phyloP scores from a whole-genome alignment of 352 stramenopile genomes.

The Aphanomyces invadans region DNA sequence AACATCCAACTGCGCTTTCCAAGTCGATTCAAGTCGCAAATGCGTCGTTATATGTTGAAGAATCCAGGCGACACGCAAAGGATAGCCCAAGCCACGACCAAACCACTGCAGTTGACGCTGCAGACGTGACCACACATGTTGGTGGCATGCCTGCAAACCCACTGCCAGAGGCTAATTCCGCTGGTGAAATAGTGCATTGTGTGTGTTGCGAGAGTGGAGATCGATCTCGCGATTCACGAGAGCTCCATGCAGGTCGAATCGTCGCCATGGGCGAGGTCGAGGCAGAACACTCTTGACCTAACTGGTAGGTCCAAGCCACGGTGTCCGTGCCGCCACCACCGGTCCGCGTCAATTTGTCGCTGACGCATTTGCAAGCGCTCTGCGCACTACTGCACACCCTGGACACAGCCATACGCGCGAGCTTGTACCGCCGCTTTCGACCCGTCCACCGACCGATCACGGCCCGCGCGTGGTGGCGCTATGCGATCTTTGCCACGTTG shows the following conservation, averaged over 20 bases:
- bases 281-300: background rate
- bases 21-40: conserved; percentile 5
- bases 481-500: conserved; percentile 14
- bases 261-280: too few relatives aligned
- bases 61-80: too few relatives aligned
- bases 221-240: too few relatives aligned
- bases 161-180: too few relatives aligned
- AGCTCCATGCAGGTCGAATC: too few relatives aligned
- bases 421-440: background rate
- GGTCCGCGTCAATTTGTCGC: background rate
- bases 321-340: background rate
- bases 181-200: too few relatives aligned
- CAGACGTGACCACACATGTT: too few relatives aligned
- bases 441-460: background rate
- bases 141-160: too few relatives aligned
- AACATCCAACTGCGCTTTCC: too few relatives aligned
- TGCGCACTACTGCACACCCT: conserved; percentile 1
- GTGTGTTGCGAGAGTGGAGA: too few relatives aligned
- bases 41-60: background rate
- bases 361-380: background rate
- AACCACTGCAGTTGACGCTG: too few relatives aligned
- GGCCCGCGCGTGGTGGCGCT: conserved; percentile 10
- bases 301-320: background rate
- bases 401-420: background rate
- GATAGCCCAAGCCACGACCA: too few relatives aligned